These are phyloP conservation scores for Penicillium italicum DNA, from an alignment of 2,329 filamentous ascomycete genomes.

Conservation along the genomic window DNA sequence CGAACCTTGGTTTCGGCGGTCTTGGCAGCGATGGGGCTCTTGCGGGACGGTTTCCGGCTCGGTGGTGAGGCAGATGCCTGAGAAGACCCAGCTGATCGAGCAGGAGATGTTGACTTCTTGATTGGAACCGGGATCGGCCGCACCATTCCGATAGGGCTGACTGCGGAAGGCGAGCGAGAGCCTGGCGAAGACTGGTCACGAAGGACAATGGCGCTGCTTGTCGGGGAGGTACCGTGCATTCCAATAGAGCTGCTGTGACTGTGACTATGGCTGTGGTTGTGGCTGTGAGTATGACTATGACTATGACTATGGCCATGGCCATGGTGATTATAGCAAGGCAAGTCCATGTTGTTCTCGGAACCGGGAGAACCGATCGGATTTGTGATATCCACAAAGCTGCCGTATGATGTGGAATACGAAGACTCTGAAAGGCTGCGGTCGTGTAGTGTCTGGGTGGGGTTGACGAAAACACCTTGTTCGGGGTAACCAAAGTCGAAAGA, in stretches of 20 bases:
- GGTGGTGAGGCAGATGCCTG: conserved; percentile 61
- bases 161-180: conserved; percentile 45
- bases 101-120: conserved; percentile 51
- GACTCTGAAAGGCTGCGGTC: conserved; percentile 83
- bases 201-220: conserved; percentile 31
- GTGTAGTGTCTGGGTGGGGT: conserved; percentile 86
- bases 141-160: conserved; percentile 66
- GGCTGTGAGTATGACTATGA: conserved; percentile 4
- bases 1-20: conserved; percentile 79
- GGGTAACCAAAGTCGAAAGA: conserved; percentile 66
- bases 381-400: conserved; percentile 78
- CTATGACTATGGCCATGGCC: conserved; percentile 18
- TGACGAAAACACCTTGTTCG: conserved; percentile 71
- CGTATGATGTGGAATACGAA: conserved; percentile 69
- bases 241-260: conserved; percentile 20
- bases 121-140: conserved; percentile 58
- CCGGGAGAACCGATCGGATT: conserved; percentile 78
- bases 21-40: conserved; percentile 75
- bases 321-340: conserved; percentile 34
- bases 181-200: conserved; percentile 43
- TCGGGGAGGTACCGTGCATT: conserved; percentile 19
- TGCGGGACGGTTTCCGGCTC: conserved; percentile 64
- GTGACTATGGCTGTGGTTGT: conserved; percentile 23
- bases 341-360: conserved; percentile 70
- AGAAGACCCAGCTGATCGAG: conserved; percentile 56